phyloP scores from a whole-genome alignment of 176 grass and related monocot species.

The Phyllostachys edulis region DNA sequence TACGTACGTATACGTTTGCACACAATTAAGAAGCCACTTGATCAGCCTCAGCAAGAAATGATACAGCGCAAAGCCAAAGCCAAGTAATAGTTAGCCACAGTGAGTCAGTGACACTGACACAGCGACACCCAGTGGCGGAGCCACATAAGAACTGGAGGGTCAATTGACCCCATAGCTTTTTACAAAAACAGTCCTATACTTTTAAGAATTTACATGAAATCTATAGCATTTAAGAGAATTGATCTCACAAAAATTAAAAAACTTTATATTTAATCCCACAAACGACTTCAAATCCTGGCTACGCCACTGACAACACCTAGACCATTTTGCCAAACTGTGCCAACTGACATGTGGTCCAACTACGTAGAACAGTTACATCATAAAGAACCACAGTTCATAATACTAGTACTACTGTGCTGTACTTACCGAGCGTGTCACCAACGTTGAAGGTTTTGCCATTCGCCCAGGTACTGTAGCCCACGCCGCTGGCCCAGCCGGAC shows the following conservation, averaged over 20 bases:
- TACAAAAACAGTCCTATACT: no score
- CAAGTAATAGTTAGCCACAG: background rate
- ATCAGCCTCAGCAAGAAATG: background rate
- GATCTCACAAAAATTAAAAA: no score
- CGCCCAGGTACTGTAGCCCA: slow-evolving; percentile 69
- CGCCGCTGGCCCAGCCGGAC: slow-evolving; percentile 64
- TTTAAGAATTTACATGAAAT: no score
- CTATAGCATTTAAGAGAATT: no score
- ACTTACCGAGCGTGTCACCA: slow-evolving; percentile 65
- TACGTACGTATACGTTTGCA: background rate
- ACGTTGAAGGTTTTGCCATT: slow-evolving; percentile 61
- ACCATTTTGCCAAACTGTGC: background rate
- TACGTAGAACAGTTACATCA: background rate
- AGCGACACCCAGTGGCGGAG: no score
- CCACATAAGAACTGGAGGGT: no score
- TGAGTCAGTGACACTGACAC: no score
- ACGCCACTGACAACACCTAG: no score
- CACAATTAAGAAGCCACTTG: background rate
- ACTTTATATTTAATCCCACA: no score
- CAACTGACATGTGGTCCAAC: background rate
- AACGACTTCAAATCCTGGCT: no score
- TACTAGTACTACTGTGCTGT: background rate
- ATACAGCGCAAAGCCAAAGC: background rate
- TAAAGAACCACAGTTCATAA: background rate
- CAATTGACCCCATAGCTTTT: no score